Conservation (phyloP, 2,329 filamentous ascomycete genomes). For the Penicillium sp. region DNA sequence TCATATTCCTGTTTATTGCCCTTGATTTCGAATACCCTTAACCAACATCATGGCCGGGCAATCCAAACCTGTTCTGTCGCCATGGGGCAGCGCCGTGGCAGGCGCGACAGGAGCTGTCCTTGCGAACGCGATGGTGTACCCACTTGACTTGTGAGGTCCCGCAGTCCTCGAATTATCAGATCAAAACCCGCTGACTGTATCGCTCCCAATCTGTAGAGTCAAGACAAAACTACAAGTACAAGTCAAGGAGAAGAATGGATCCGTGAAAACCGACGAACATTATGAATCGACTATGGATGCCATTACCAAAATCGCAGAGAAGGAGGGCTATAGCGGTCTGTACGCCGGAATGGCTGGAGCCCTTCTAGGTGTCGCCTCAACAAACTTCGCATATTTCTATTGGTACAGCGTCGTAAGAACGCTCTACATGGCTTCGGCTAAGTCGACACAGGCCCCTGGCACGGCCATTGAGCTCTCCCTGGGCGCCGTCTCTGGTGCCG, state of each 20-base stretch:
- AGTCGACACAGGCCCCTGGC: constrained; percentile 63
- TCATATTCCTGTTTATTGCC: constrained; percentile 1
- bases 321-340: constrained; percentile 76
- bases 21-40: constrained; percentile 2
- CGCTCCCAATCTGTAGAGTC: constrained; percentile 58
- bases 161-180: neutral
- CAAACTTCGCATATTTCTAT: constrained; percentile 99
- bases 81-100: constrained; percentile 90
- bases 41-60: constrained; percentile 50
- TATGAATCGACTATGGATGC: constrained; percentile 89
- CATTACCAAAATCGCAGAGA: constrained; percentile 74
- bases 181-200: constrained; percentile 14
- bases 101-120: constrained; percentile 90
- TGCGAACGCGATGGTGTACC: constrained; percentile 93
- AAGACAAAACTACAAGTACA: constrained; percentile 97
- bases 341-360: constrained; percentile 87
- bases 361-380: constrained; percentile 87
- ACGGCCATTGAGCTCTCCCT: constrained; percentile 80
- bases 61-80: constrained; percentile 71
- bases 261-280: constrained; percentile 56
- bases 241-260: constrained; percentile 62
- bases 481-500: constrained; percentile 80
- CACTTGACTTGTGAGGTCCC: constrained; percentile 80
- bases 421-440: constrained; percentile 65
- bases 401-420: constrained; percentile 91